Base-by-base conservation (phyloP, 495 filamentous ascomycete genomes). In the Parmelia sp. region DNA sequence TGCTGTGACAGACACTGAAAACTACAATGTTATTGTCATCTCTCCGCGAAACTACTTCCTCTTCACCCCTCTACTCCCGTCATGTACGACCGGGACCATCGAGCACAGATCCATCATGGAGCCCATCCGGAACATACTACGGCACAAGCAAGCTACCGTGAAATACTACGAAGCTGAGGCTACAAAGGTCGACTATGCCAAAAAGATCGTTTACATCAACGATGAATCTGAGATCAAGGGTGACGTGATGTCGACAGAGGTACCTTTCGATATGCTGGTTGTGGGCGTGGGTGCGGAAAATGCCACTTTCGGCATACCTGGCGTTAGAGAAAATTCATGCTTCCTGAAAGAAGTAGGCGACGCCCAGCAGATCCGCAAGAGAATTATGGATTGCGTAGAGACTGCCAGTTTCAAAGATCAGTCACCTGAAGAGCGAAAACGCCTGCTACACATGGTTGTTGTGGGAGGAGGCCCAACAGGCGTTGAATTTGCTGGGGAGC, bases 41-140 rank as follows among this genome's bases (percentile, higher is more conserved):
- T 97, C 93, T 49, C 94, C 94, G 62, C 90, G 94, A 70, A 97
- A 97, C 78, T 99, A 94, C 84, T 99, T 99, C 87, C 88, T 99
- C 64, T 99, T 97, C 83, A 99, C 95, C 23, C 94, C 94, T 49
- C 85, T 99, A 55, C 84, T 99, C 49, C 94, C 94, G 60, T 96
- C 91, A 73, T 97, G 95, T 78, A 97, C 94, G 31, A 96, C 91
- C 59, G 94, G 95, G 74, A 88, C 90, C 69, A 93, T 99, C 72
- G 95, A 99, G 80, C 95, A 97, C 80, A 90, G 95, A 72, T 96
- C 91, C 66, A 97, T 99, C 76, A 97, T 99, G 92, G 94, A 99
- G 81, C 94, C 94, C 35, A 85, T 99, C 66, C 88, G 94, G 66
- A 94, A 93, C 74, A 94, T 99, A 74, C 80, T 95, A 40, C 88